Base-by-base conservation (phyloP, 257 asterid genomes). In the Echium plantagineum region DNA sequence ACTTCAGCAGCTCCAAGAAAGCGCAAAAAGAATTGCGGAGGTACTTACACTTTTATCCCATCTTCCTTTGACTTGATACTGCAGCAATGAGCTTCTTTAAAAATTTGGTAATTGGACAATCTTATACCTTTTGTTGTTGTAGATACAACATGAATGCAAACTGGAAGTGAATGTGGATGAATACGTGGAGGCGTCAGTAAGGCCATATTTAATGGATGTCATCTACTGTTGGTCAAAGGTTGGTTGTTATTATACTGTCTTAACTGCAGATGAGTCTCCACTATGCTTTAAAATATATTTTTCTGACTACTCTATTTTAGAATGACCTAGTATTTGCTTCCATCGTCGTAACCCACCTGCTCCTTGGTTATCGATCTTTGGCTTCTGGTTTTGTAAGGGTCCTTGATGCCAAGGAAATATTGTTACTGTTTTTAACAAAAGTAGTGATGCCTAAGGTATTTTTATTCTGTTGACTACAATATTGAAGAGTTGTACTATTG, bases 61-160 rank as follows among this genome's bases (percentile, higher is more conserved):
- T 46, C 17, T 52, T 22, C 18, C 19, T n/a, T 55, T 0, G 12
- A 56, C n/a, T 24, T 56, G 3, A 22, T 56, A 56, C 9, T 6
- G 1, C 60, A 5, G 16, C 31, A n/a, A 17, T 53, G 21, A 5
- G 15, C 22, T 53, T 6, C 5, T 5, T 1, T 19, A 21, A 21
- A 35, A 35, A 1, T 0, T n/a, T 12, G 13, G 24, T n/a, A 53
- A 4, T 53, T 19, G 26, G 28, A 3, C 26, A 56, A 9, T 22
- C 24, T 31, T 9, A 12, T 16, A 30, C 9, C n/a, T 7, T 22
- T 18, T 51, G 20, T 52, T 4, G 1, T 32, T 69, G 73, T 85
- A 93, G 98, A 81, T 93, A 66, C 97, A 93, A 86, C 87, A 85
- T n/a, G 97, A 93, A 75, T 93, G 98, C 80, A 86, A 89, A 77